A percentile compares a stretch with the other conserved stretches of the same genome.
phyloP scores from a whole-genome alignment of 1,139 yeast species.

The Pichia norvegensis region DNA sequence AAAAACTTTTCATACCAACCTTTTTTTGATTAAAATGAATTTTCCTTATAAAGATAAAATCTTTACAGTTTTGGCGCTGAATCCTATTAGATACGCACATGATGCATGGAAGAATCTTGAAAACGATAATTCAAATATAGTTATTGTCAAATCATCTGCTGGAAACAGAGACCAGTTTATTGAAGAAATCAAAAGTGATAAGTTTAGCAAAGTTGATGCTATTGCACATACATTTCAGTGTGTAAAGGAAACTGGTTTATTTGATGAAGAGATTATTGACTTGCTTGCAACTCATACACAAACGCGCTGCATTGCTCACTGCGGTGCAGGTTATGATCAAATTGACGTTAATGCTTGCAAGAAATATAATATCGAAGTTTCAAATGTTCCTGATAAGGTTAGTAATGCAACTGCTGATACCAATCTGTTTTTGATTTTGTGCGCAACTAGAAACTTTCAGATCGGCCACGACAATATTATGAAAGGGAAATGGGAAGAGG shows the following conservation, averaged over 20 bases:
- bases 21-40: slow-evolving; percentile 1
- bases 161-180: slow-evolving; percentile 42
- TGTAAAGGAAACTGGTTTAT: slow-evolving; percentile 51
- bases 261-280: slow-evolving; percentile 62
- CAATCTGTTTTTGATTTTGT: slow-evolving; percentile 55
- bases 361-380: slow-evolving; percentile 46
- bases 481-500: slow-evolving; percentile 50
- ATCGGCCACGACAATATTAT: slow-evolving; percentile 40
- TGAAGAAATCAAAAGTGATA: slow-evolving; percentile 39
- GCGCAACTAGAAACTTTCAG: slow-evolving; percentile 60
- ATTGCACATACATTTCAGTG: slow-evolving; percentile 34
- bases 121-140: slow-evolving; percentile 36
- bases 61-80: slow-evolving; percentile 55
- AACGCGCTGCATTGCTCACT: slow-evolving; percentile 61
- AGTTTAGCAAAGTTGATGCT: slow-evolving; percentile 40
- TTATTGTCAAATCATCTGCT: slow-evolving; percentile 28
- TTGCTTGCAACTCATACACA: slow-evolving; percentile 43
- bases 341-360: slow-evolving; percentile 51
- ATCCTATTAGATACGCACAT: slow-evolving; percentile 44
- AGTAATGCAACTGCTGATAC: slow-evolving; percentile 79
- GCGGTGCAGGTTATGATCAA: slow-evolving; percentile 94
- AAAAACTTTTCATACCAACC: too few species aligned
- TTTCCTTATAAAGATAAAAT: slow-evolving; percentile 20
- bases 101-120: slow-evolving; percentile 47
- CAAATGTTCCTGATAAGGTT: slow-evolving; percentile 66